phyloP scores from a whole-genome alignment of 2,329 filamentous ascomycete species.

The Apiospora rasikravindrae region DNA sequence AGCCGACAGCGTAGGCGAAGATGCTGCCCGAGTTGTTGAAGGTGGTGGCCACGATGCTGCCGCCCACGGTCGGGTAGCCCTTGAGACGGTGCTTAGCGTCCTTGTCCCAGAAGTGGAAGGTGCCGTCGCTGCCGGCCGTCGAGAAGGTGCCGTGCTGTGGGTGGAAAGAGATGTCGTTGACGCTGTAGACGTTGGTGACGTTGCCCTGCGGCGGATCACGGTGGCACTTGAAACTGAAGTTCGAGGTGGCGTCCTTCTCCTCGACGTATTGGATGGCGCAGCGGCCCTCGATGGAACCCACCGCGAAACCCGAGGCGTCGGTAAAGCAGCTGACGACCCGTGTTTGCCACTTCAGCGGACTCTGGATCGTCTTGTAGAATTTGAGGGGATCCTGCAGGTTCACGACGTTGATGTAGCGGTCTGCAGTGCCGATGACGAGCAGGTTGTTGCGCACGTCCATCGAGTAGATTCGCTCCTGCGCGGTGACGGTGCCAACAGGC shows the following conservation, averaged over 20 bases:
- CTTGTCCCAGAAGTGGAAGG: constrained; percentile 97
- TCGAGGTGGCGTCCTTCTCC: constrained; percentile 88
- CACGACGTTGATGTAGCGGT: constrained; percentile 95
- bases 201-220: constrained; percentile 79
- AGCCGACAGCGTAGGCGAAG: constrained; percentile 89
- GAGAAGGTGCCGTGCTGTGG: constrained; percentile 97
- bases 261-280: constrained; percentile 99
- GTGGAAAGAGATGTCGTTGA: constrained; percentile 98
- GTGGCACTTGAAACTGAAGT: constrained; percentile 99
- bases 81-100: constrained; percentile 88
- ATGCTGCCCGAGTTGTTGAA: constrained; percentile 87
- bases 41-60: constrained; percentile 87
- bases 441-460: constrained; percentile 91
- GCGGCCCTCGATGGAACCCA: constrained; percentile 94
- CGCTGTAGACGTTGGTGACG: constrained; percentile 86
- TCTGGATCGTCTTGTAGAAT: constrained; percentile 96
- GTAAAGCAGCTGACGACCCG: constrained; percentile 93
- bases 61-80: constrained; percentile 84
- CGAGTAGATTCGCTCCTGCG: constrained; percentile 83
- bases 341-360: constrained; percentile 98
- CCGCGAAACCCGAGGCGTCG: constrained; percentile 89
- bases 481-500: constrained; percentile 69
- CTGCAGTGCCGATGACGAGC: constrained; percentile 89
- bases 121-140: constrained; percentile 92
- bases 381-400: constrained; percentile 86